Evolutionary conservation across 2,329 filamentous ascomycete species (phyloP).

Genomic region (Neofusicoccum laricinum): DNA sequence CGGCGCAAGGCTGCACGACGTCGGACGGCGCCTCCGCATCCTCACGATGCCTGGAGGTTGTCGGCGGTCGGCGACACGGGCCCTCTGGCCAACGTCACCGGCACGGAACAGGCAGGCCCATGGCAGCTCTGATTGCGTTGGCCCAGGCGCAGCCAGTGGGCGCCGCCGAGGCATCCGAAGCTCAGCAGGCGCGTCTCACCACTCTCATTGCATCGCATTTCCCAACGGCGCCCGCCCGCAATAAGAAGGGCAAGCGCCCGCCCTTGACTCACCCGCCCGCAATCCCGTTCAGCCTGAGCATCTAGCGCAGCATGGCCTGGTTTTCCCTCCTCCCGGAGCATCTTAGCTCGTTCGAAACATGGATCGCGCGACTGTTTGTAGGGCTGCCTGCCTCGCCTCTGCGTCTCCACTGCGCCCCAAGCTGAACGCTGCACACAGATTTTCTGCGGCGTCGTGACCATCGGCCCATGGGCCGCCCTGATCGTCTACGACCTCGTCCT

Average conservation of each 20-base stretch:
- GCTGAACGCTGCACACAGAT: slow-evolving; percentile 44
- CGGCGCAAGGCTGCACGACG: background rate
- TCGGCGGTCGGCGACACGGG: background rate
- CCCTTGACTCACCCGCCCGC: background rate
- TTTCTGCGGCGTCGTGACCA: slow-evolving; percentile 57
- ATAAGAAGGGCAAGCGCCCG: slow-evolving; percentile 10
- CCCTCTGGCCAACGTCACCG: no score
- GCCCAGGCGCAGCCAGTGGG: background rate
- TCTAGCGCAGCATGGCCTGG: slow-evolving; percentile 52
- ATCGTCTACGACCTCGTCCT: slow-evolving; percentile 63
- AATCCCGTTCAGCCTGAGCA: background rate
- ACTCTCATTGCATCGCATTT: slow-evolving; percentile 11
- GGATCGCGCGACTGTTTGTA: slow-evolving; percentile 63
- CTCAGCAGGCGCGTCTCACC: slow-evolving; percentile 6
- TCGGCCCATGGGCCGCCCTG: slow-evolving; percentile 61
- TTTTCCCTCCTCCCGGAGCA: slow-evolving; percentile 63
- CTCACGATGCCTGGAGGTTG: background rate
- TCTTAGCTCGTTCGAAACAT: slow-evolving; percentile 58
- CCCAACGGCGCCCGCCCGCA: background rate
- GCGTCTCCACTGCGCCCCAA: slow-evolving; percentile 2
- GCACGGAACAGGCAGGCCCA: background rate
- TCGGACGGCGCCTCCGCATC: background rate
- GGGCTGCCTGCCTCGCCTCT: slow-evolving; percentile 25
- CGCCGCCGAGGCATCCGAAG: background rate
- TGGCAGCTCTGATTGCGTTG: background rate